Evolutionary conservation across 2,329 filamentous ascomycete species (phyloP), one percentile per base, ranked within the genome.

Genomic region (Penicillium sp.): DNA sequence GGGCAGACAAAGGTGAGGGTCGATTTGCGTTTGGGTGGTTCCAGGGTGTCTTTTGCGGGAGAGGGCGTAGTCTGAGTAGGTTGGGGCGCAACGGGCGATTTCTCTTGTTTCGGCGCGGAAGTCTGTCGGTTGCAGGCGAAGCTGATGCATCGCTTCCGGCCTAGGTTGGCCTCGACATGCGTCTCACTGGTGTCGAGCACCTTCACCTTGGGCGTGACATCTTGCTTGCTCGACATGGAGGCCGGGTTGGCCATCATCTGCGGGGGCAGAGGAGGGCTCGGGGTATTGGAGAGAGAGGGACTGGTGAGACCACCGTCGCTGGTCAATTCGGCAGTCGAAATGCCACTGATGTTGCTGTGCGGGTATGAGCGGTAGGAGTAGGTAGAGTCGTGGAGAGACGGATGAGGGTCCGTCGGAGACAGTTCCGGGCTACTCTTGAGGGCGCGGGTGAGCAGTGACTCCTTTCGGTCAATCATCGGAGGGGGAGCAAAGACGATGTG

Each of bases 221-320:
- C 45, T 13, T 43, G 53, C 39, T 45, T 51, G 10, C 33, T 38
- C 19, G 30, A 13, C 46, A 46, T 41, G 6, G 44, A 31, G 9
- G 6, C 14, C 5, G 55, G 41, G 25, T 64, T 55, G 28, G 47
- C 41, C 45, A 57, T 52, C 45, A 64, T 61, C 25, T 63, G 65
- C 38, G 65, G 51, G 1, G 81, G 75, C 2, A 84, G 74, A n/a
- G 88, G 88, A 13, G 93, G 91, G 59, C 91, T 97, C 1, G 90
- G 88, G 0, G 88, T 91, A 63, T 81, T 88, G 23, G 87, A 87
- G 40, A 88, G 77, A n/a, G 87, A 85, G 28, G 91, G 89, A 57
- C 88, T 96, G 13, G 90, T 94, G 43, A 94, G 71, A 43, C 87
- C 90, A 42, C 87, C 93, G 58, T 96, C 93, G 66, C 90, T 96